Percentiles rank a stretch among this genome's conserved stretches.
Conservation (phyloP, 2,329 filamentous ascomycete genomes). For the Ophiostoma fasciatum region DNA sequence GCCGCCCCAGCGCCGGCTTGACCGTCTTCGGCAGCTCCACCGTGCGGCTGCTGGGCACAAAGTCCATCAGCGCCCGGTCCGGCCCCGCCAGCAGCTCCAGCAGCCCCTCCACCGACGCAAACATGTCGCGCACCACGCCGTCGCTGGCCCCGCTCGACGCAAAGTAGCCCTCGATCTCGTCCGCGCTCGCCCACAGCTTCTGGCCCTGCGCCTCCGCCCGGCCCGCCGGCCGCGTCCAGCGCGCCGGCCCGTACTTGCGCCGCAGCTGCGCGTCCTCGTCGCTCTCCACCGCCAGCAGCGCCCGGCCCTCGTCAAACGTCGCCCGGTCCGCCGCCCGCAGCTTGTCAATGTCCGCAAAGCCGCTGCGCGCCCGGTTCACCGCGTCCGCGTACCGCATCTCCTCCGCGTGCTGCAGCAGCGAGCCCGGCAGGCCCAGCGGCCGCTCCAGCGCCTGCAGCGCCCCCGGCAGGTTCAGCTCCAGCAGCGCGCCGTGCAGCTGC, state of each 20-base stretch:
- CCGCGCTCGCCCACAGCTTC: conserved; percentile 60
- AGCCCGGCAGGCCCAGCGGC: conserved; percentile 75
- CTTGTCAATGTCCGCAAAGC: conserved; percentile 80
- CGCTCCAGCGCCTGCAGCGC: conserved; percentile 92
- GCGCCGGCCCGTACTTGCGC: conserved; percentile 68
- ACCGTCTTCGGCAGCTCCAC: conserved; percentile 67
- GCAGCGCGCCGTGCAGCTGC: conserved; percentile 62
- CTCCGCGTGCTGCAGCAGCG: conserved; percentile 76
- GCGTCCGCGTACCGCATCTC: conserved; percentile 88
- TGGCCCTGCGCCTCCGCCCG: conserved; percentile 47
- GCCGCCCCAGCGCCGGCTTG: conserved; percentile 59
- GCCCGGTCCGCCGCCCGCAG: conserved; percentile 66
- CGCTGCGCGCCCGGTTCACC: conserved; percentile 58
- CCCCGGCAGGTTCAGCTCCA: conserved; percentile 75
- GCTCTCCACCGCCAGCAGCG: conserved; percentile 62
- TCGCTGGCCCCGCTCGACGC: conserved; percentile 44
- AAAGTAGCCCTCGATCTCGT: conserved; percentile 79
- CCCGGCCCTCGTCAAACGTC: conserved; percentile 70
- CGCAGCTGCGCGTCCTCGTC: conserved; percentile 68
- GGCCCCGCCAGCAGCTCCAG: conserved; percentile 65
- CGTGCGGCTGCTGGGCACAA: conserved; percentile 72
- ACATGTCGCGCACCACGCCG: conserved; percentile 57
- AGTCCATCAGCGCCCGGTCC: conserved; percentile 70
- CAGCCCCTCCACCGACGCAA: conserved; percentile 58
- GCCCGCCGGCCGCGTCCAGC: conserved; percentile 62